Evolutionary conservation across 1,284 basidiomycete genomes (phyloP).

Genomic region (Boletus smithii): DNA sequence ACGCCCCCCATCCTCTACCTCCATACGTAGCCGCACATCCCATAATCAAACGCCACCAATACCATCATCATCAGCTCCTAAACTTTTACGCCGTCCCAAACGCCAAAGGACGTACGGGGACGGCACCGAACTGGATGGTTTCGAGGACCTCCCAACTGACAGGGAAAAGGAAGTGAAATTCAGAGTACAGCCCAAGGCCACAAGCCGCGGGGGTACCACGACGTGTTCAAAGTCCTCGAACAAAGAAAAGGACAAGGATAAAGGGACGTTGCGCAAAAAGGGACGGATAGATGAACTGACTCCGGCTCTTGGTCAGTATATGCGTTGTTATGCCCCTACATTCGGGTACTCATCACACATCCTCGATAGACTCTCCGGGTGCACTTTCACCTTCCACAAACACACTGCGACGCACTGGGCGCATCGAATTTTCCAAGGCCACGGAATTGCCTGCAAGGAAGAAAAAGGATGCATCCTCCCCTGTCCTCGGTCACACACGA

Average conservation of each 20-base stretch:
- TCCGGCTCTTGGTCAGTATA: conserved; percentile 39
- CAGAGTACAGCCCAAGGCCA: conserved; percentile 64
- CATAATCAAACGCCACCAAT: conserved; percentile 31
- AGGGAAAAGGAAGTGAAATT: conserved; percentile 74
- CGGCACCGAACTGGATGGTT: conserved; percentile 87
- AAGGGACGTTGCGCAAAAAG: conserved; percentile 56
- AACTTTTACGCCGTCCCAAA: conserved; percentile 72
- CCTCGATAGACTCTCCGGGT: conserved; percentile 25
- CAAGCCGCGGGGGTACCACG: conserved; percentile 57
- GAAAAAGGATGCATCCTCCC: conserved; percentile 50
- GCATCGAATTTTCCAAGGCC: conserved; percentile 43
- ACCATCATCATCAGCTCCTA: conserved; percentile 50
- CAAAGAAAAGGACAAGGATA: conserved; percentile 38
- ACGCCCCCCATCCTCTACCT: conserved; percentile 49
- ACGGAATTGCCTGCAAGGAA: conserved; percentile 45
- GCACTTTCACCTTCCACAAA: conserved; percentile 33
- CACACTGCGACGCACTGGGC: conserved; percentile 42
- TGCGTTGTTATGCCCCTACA: neutral
- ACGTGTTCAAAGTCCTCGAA: conserved; percentile 43
- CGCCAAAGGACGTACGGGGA: conserved; percentile 78
- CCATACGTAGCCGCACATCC: conserved; percentile 35
- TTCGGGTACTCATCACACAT: neutral
- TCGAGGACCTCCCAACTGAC: conserved; percentile 89
- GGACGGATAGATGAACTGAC: conserved; percentile 41
- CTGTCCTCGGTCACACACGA: conserved; percentile 43